These are phyloP conservation scores for Anthracocystis panici-leucophaei DNA, from an alignment of 1,284 basidiomycete genomes.

Conservation along the genomic window DNA sequence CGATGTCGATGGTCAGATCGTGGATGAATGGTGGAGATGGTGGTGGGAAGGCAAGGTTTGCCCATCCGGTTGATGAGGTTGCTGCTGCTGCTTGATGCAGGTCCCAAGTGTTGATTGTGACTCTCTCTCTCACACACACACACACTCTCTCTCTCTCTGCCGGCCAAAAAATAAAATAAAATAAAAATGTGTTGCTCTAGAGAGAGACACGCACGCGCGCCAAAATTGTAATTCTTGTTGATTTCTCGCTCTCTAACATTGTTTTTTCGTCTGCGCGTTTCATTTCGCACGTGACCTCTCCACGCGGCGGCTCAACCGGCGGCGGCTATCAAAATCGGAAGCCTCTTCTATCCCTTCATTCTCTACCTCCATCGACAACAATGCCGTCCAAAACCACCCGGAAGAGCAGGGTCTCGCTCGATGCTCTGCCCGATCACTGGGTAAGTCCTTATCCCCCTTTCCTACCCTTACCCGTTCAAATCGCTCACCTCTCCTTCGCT, in stretches of 20 bases:
- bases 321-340: too few relatives aligned
- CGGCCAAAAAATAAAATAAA: conserved; percentile 9
- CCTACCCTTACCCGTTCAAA: background rate
- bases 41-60: conserved; percentile 2
- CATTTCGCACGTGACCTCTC: conserved; percentile 8
- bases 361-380: conserved; percentile 3
- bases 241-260: conserved; percentile 3
- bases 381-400: background rate
- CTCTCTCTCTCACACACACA: too few relatives aligned
- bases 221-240: background rate
- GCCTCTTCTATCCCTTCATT: background rate
- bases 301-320: background rate
- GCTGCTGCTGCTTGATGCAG: conserved; percentile 14
- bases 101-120: conserved; percentile 23
- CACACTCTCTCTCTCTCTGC: background rate
- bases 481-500: too few relatives aligned
- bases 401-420: background rate
- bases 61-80: background rate
- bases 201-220: conserved; percentile 10
- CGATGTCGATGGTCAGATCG: background rate
- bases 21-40: background rate
- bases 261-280: background rate
- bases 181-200: conserved; percentile 23
- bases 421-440: conserved; percentile 48
- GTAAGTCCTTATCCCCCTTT: conserved; percentile 10